Base-by-base conservation (phyloP, 768 basidiomycete genomes). In the Hericium alpestre region DNA sequence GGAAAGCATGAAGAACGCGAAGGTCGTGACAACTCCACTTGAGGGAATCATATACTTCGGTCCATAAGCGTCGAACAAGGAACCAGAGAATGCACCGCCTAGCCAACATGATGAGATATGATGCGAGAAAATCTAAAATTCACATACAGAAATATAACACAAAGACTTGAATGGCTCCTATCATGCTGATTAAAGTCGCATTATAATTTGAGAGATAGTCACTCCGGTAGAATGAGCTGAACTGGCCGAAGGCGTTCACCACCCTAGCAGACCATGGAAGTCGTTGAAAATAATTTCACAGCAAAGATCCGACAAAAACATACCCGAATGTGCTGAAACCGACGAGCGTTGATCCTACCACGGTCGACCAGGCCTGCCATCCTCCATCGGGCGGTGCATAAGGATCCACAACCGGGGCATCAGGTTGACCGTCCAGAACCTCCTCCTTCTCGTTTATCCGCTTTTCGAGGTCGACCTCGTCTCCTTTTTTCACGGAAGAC, bases 1-100 rank as follows among this genome's bases (percentile, higher is more conserved):
- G 2, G 68, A 70, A 2, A 70, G 56, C 62, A 70, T 65, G 62
- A 67, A 63, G 12, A 66, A 49, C 7, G 67, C 57, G 49, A 65
- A 62, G 32, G 62, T 64, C 48, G 61, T 62, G 38, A 67, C 47
- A 32, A 65, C 41, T 15, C 64, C 61, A 6, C 67, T 66, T 27
- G 58, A 12, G 1, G 66, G 64, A 12, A 69, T 55, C 22, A 67
- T 53, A 53, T 18, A 61, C 54, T 65, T 66, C 49, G 52, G 52
- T 4, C 52, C 15, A 15, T 49, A 43, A 27, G 37, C 20, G 39
- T 12, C 22, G 18, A 20, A 53, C 38, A 58, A 51, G 27, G 3
- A 52, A 47, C 15, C 18, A 39, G 25, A 46, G 37, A 53, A 53
- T 8, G 52, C 52, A 20, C 52, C 52, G 53, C 25, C 22, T 18